Conservation (phyloP, 805 yeast species). For the Kuraishia hungarica region DNA sequence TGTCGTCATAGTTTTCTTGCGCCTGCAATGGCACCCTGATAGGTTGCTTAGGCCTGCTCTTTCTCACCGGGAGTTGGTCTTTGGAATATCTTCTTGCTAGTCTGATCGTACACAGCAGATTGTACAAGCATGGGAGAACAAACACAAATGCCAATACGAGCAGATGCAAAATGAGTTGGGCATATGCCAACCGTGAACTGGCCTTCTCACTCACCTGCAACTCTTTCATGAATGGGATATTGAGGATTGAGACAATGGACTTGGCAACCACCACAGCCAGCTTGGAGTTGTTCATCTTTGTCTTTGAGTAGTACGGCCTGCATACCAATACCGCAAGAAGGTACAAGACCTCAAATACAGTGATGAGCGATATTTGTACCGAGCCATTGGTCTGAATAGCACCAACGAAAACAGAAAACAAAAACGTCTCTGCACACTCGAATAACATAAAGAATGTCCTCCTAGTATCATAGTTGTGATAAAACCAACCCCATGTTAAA, state of each 20-base stretch:
- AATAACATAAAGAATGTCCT: constrained; percentile 28
- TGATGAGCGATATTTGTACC: constrained; percentile 32
- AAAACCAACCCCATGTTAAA: constrained; percentile 36
- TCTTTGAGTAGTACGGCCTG: constrained; percentile 25
- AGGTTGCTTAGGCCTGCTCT: neutral
- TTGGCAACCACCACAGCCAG: constrained; percentile 29
- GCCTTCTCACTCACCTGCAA: constrained; percentile 27
- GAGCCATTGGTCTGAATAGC: constrained; percentile 32
- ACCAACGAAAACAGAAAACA: constrained; percentile 34
- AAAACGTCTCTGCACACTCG: constrained; percentile 24
- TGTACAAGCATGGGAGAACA: constrained; percentile 17
- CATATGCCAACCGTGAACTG: constrained; percentile 34
- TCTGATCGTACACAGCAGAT: constrained; percentile 13
- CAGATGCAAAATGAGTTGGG: constrained; percentile 32
- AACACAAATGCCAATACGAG: constrained; percentile 14
- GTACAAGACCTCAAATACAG: constrained; percentile 26
- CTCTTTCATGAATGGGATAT: constrained; percentile 31
- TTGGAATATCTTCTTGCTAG: constrained; percentile 5
- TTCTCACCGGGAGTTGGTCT: neutral
- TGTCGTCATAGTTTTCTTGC: neutral
- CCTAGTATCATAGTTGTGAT: constrained; percentile 34
- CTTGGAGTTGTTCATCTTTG: constrained; percentile 21
- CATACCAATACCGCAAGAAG: constrained; percentile 14
- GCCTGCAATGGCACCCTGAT: neutral
- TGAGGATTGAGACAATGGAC: constrained; percentile 29